A percentile compares a stretch with the other conserved stretches of the same genome.
Evolutionary conservation across 345 rosid species (phyloP).

Genomic region (Physaria fendleri): DNA sequence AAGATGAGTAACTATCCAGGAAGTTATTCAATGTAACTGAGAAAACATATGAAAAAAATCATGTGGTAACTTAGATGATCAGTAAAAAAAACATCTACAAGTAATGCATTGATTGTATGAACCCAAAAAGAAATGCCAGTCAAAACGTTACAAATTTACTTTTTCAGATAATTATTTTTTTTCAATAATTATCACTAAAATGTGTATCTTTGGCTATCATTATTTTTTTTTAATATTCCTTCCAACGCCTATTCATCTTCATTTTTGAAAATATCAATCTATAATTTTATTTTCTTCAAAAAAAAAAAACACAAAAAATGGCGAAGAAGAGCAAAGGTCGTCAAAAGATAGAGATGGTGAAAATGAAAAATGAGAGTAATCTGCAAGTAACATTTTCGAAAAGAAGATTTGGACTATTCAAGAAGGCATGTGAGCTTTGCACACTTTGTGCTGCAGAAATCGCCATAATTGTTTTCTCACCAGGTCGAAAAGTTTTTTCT

Average conservation of each 20-base stretch:
- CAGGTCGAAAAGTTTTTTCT: constrained; percentile 40
- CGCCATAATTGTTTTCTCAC: constrained; percentile 10
- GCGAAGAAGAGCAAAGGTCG: constrained; percentile 33
- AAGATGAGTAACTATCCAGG: no score
- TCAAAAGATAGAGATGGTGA: constrained; percentile 17
- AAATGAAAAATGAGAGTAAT: constrained; percentile 21
- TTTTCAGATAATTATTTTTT: no score
- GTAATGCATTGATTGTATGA: no score
- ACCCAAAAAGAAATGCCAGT: no score
- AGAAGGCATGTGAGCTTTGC: constrained; percentile 26
- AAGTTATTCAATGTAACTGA: no score
- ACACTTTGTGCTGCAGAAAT: constrained; percentile 25
- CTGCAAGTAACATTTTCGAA: constrained; percentile 31
- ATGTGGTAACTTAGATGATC: no score
- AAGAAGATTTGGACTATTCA: constrained; percentile 23
- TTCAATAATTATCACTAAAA: not conserved
- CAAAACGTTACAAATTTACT: no score
- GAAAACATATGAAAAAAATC: no score
- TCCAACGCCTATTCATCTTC: not conserved
- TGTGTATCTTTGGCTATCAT: not conserved
- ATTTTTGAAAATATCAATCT: not conserved
- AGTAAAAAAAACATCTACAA: no score
- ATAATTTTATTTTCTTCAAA: not conserved
- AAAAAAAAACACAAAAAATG: not conserved
- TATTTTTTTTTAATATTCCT: not conserved